phyloP scores from a whole-genome alignment of 345 rosid species.

The Syzygium grande region DNA sequence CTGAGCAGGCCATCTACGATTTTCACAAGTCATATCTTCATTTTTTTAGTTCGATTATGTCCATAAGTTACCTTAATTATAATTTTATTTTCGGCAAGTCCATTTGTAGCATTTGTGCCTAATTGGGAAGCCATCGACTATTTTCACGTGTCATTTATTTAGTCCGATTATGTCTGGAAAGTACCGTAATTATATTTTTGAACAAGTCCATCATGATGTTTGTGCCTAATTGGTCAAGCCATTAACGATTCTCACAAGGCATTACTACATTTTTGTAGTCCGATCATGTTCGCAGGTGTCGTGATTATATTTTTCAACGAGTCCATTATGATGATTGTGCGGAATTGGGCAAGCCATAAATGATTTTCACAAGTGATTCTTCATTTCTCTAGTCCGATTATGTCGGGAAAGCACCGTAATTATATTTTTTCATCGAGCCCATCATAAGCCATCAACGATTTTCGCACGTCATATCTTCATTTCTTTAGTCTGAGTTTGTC shows the following conservation, averaged over 20 bases:
- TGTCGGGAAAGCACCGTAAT: not conserved
- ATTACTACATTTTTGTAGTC: not conserved
- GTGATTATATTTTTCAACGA: not conserved
- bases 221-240: not conserved
- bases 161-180: not conserved
- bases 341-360: not conserved
- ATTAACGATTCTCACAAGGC: not conserved
- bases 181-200: not conserved
- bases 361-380: not conserved
- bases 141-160: not conserved
- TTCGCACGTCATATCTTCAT: not conserved
- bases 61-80: not conserved
- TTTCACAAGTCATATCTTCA: not conserved
- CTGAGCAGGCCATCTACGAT: not conserved
- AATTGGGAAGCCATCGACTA: not conserved
- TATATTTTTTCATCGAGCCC: not conserved
- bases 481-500: not conserved
- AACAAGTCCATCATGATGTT: not conserved
- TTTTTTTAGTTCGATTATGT: not conserved
- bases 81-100: not conserved
- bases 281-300: not conserved
- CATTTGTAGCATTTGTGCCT: not conserved
- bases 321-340: not conserved
- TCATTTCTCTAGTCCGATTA: not conserved
- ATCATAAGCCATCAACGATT: not conserved